Evolutionary conservation across 495 filamentous ascomycete species (phyloP), one percentile per base, ranked within the genome.

Genomic region (Neurospora sp.): DNA sequence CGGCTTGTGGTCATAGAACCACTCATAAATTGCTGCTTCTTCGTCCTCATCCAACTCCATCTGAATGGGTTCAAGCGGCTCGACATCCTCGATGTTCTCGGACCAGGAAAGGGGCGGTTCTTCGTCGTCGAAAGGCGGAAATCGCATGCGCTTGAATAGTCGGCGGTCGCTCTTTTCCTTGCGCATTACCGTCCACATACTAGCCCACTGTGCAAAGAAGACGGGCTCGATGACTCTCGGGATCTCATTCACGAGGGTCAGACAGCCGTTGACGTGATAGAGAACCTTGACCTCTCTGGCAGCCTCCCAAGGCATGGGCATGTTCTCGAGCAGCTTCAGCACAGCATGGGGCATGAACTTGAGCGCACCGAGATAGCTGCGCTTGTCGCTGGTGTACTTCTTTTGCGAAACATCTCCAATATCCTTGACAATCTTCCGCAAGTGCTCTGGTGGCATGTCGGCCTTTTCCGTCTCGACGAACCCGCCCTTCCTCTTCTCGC

Each of bases 341-440:
- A 99, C 96, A n/a, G 96, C 96, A 80, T 99, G 96, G 1, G 96
- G 96, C 96, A 99, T 99, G 82, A 97, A 99, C 84, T 99, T 99
- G 75, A 99, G 82, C 59, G 96, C 95, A 70, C 96, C 96, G 37
- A 99, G 88, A 84, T 99, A 99, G 81, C 93, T 97, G 73, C 96
- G 90, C 86, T 99, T 99, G 85, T 99, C 96, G 79, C 91, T 97
- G 79, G 92, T 97, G 86, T 97, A 98, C 82, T 98, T 99, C 85
- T 98, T 98, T 83, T 99, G 96, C 69, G 94, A 98, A 59, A 99
- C 96, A 86, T 99, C 96, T 75, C 96, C 96, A 79, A 99, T 98
- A 83, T 99, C 96, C 83, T 91, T 94, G 70, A 99, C 94, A 75
- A 98, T 97, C 85, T 99, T 99, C 74, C 96, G 93, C 79, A 98